Evolutionary conservation across 192 early-diverging fungal genomes (phyloP), one percentile per base, ranked within the genome.

Genomic region (Coemansia sp.): DNA sequence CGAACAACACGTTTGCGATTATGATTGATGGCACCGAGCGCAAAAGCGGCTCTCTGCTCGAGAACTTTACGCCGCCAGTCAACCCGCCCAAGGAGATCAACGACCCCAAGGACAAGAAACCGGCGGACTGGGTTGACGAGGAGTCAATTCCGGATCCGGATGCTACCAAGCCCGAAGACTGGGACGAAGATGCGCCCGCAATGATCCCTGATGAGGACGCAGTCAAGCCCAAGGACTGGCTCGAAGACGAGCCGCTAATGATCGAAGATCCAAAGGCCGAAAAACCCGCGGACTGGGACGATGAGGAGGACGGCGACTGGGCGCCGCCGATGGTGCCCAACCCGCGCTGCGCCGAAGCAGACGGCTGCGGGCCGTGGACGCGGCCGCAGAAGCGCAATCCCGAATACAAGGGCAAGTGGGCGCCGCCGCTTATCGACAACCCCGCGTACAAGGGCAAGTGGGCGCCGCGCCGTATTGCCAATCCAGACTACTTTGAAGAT

Each of bases 251-350:
- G 56, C 82, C 84, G 47, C 25, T 68, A 19, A 76, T 80, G 51
- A 81, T 93, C 50, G 74, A 83, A 3, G 92, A 94, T 58, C 91
- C 93, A 6, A 82, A 85, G 27, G 83, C 84, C 25, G 67, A 80
- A 53, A 90, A 92, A 71, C 93, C 93, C 19, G 86, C 85, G 25
- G 91, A 95, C 55, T 95, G 93, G 93, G 84, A 87, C 68, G 88
- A 90, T 19, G 91, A 92, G 41, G 91, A 93, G 70, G 92, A 95
- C 64, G 93, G 93, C 41, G 93, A 94, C 58, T 95, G 90, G 89
- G 64, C 85, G 35, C 78, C 91, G 5, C 87, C 87, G 17, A 66
- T 79, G 42, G 60, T 93, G 15, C 56, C 85, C 23, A 95, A 93
- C 72, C 91, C 91, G 53, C 87, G 84, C 59, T 93, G 90, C 68